These are phyloP conservation scores for Alternaria brassicicola DNA, from an alignment of 2,329 filamentous ascomycete genomes.

Conservation along the genomic window DNA sequence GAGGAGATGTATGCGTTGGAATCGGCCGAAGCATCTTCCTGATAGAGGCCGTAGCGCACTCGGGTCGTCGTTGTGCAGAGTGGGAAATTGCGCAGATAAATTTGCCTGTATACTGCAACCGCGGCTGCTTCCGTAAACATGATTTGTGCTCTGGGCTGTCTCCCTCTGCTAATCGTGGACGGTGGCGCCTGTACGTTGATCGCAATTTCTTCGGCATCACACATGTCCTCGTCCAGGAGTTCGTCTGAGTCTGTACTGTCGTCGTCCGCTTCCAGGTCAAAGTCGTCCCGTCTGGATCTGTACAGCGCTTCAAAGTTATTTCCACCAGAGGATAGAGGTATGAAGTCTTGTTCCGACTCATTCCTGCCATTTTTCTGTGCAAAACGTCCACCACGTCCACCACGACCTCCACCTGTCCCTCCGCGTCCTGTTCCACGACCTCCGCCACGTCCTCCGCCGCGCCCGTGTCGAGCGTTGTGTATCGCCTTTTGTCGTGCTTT, in stretches of 20 bases:
- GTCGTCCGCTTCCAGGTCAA: conserved; percentile 19
- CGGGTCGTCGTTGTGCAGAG: conserved; percentile 11
- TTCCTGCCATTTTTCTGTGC: conserved; percentile 8
- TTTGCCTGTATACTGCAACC: conserved; percentile 21
- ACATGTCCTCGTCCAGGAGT: conserved; percentile 18
- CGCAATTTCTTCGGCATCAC: conserved; percentile 27
- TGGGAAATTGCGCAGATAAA: conserved; percentile 24
- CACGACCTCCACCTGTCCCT: neutral
- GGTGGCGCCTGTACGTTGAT: conserved; percentile 29
- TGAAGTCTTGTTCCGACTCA: conserved; percentile 17
- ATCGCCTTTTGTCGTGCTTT: conserved; percentile 29
- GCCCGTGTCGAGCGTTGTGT: conserved; percentile 23
- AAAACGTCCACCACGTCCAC: conserved; percentile 12
- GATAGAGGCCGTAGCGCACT: conserved; percentile 22
- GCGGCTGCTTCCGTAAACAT: conserved; percentile 31
- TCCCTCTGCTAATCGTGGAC: neutral
- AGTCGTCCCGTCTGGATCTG: conserved; percentile 17
- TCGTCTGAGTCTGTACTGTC: conserved; percentile 5
- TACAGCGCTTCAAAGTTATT: conserved; percentile 27
- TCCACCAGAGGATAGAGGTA: conserved; percentile 17
- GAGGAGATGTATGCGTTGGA: conserved; percentile 11
- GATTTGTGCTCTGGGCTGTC: conserved; percentile 14
- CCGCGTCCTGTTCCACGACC: neutral
- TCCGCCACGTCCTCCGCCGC: conserved; percentile 1
- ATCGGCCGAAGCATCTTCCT: conserved; percentile 8